These are phyloP conservation scores for Talaromyces sp. DNA, from an alignment of 2,329 filamentous ascomycete species.

Conservation along the genomic window DNA sequence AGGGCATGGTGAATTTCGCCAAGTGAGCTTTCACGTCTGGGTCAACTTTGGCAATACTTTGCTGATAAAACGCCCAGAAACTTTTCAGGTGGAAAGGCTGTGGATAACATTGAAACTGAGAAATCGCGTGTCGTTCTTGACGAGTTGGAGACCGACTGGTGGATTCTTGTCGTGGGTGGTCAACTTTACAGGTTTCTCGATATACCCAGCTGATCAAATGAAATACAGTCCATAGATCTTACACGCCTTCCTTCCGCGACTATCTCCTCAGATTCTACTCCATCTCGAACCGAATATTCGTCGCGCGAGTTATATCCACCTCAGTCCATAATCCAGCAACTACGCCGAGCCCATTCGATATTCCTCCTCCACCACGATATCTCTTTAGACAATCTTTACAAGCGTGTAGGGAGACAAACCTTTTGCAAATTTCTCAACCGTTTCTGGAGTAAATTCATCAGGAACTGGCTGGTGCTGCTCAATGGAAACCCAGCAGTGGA, in stretches of 20 bases:
- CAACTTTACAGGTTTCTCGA: background rate
- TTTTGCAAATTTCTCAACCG: constrained; percentile 70
- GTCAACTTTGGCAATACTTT: background rate
- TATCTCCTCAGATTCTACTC: constrained; percentile 32
- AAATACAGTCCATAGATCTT: constrained; percentile 67
- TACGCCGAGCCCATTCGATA: constrained; percentile 73
- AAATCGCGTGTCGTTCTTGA: constrained; percentile 78
- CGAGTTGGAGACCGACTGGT: constrained; percentile 89
- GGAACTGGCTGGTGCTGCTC: constrained; percentile 79
- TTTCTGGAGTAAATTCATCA: constrained; percentile 71
- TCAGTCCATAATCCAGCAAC: constrained; percentile 70
- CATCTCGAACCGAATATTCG: constrained; percentile 68
- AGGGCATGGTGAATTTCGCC: constrained; percentile 93
- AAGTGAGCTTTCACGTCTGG: constrained; percentile 51
- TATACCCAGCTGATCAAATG: constrained; percentile 8
- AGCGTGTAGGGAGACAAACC: constrained; percentile 58
- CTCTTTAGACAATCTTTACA: constrained; percentile 67
- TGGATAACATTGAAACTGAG: constrained; percentile 88
- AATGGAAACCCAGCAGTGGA: constrained; percentile 81
- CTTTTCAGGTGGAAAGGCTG: constrained; percentile 71
- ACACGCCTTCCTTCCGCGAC: constrained; percentile 62
- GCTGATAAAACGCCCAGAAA: constrained; percentile 47
- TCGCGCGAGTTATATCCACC: constrained; percentile 84
- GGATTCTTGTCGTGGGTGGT: constrained; percentile 77
- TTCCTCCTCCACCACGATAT: constrained; percentile 85